Percentiles rank a stretch among this genome's conserved stretches.
Evolutionary conservation across 2,329 filamentous ascomycete genomes (phyloP).

Genomic region (Colletotrichum sp.): DNA sequence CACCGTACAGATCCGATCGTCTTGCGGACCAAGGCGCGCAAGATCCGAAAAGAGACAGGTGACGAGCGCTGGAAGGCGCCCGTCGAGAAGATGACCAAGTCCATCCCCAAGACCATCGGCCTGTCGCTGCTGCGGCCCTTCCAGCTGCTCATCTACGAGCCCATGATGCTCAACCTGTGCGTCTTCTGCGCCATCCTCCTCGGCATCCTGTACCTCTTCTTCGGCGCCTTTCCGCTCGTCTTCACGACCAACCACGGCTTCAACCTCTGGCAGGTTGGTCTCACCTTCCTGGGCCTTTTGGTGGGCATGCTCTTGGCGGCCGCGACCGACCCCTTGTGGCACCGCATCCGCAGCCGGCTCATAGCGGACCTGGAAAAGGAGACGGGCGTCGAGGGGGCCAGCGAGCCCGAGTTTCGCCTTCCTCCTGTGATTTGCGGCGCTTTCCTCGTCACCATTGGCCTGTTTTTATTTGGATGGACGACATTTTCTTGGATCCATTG

Average conservation of each 20-base stretch:
- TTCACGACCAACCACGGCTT: slow-evolving; percentile 78
- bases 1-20: slow-evolving; percentile 62
- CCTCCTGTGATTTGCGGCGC: slow-evolving; percentile 78
- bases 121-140: slow-evolving; percentile 72
- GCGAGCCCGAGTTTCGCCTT: slow-evolving; percentile 87
- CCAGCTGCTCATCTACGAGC: slow-evolving; percentile 79
- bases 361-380: slow-evolving; percentile 56
- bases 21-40: slow-evolving; percentile 72
- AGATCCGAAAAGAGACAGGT: slow-evolving; percentile 75
- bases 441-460: slow-evolving; percentile 75
- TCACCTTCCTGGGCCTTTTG: slow-evolving; percentile 76
- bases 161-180: slow-evolving; percentile 85
- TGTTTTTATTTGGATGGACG: slow-evolving; percentile 92
- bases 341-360: slow-evolving; percentile 61
- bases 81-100: slow-evolving; percentile 74
- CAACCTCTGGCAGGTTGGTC: slow-evolving; percentile 78
- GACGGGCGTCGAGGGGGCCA: slow-evolving; percentile 57
- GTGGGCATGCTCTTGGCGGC: slow-evolving; percentile 70
- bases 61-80: slow-evolving; percentile 77
- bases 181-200: slow-evolving; percentile 84
- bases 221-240: slow-evolving; percentile 84
- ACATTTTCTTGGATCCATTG: slow-evolving; percentile 76
- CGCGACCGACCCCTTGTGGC: slow-evolving; percentile 70
- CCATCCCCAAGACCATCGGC: slow-evolving; percentile 65
- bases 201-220: slow-evolving; percentile 88